Conservation (phyloP, 1,139 yeast species). For the Blastobotrys malaysiensis region DNA sequence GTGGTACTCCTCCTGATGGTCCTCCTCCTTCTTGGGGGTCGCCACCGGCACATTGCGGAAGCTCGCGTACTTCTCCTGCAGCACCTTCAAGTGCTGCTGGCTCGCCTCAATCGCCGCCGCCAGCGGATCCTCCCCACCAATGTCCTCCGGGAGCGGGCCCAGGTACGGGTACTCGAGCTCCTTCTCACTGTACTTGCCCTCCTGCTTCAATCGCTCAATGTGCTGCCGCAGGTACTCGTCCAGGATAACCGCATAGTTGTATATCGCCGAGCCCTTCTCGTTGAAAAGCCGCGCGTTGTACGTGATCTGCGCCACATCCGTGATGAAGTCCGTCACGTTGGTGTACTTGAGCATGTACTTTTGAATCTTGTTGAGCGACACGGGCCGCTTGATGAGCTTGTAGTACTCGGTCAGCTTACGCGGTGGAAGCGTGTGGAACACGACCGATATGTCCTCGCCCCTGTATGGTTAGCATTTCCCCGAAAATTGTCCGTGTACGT, state of each 20-base stretch:
- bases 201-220: constrained; percentile 49
- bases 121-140: constrained; percentile 14
- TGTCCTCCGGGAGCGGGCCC: constrained; percentile 57
- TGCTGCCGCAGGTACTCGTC: constrained; percentile 54
- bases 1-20: constrained; percentile 29
- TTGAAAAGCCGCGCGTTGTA: constrained; percentile 90
- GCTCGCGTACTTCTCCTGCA: constrained; percentile 9
- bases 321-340: constrained; percentile 61
- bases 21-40: constrained; percentile 15
- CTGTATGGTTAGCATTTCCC: constrained; percentile 28
- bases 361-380: constrained; percentile 42
- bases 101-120: constrained; percentile 1
- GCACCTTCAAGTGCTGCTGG: not conserved
- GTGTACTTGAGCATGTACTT: constrained; percentile 52
- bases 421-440: constrained; percentile 44
- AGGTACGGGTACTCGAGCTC: constrained; percentile 56
- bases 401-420: constrained; percentile 42
- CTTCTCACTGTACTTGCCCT: constrained; percentile 37
- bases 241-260: constrained; percentile 64
- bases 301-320: constrained; percentile 73
- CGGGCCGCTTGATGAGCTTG: constrained; percentile 43
- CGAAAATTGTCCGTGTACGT: constrained; percentile 24
- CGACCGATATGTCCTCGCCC: constrained; percentile 32
- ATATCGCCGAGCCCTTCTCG: constrained; percentile 60
- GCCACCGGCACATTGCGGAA: not conserved